Evolutionary conservation across 116 monocot species (phyloP), one percentile per base, ranked within the genome.

Genomic region (Zostera marina): DNA sequence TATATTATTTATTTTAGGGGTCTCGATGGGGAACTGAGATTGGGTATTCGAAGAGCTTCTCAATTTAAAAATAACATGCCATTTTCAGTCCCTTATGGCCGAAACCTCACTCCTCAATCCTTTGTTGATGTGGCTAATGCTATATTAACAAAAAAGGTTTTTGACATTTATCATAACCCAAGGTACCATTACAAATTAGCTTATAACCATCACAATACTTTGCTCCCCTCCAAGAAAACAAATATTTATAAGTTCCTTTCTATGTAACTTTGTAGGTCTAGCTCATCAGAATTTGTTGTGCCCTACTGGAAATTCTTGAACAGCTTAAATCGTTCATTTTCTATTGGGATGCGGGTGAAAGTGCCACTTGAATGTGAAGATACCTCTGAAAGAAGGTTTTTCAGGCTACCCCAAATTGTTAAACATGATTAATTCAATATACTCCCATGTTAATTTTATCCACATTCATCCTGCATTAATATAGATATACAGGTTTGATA

Each of bases 381-480:
- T 70, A 70, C 85, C 11, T 47, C 82, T 26, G 94, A 96, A 55
- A 84, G 85, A 76, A 92, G 92, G 92, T 92, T 21, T 56, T 52
- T 16, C 54, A 25, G 6, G 12, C 10, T n/a, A 40, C 42, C 9
- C 13, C 4, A 16, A 44, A 23, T 3, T 4, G 42, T 7, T 10
- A 14, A 24, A 40, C 15, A 20, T 21, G 32, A 63, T 26, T 4
- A 38, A 53, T 40, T 66, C 32, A 32, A 1, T 32, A 32, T 0
- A 32, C 32, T 32, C 32, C 32, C 32, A 32, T 32, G 32, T 1
- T 32, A 32, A 32, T 5, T 32, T 32, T 5, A 32, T 0, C 5
- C 32, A 32, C 32, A 3, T 32, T 32, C 32, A 32, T 32, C 32
- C 5, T 32, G 5, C 32, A 32, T 32, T 32, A 2, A 58, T 43